Evolutionary conservation across 768 basidiomycete genomes (phyloP).

Genomic region (Panaeolus papilionaceus): DNA sequence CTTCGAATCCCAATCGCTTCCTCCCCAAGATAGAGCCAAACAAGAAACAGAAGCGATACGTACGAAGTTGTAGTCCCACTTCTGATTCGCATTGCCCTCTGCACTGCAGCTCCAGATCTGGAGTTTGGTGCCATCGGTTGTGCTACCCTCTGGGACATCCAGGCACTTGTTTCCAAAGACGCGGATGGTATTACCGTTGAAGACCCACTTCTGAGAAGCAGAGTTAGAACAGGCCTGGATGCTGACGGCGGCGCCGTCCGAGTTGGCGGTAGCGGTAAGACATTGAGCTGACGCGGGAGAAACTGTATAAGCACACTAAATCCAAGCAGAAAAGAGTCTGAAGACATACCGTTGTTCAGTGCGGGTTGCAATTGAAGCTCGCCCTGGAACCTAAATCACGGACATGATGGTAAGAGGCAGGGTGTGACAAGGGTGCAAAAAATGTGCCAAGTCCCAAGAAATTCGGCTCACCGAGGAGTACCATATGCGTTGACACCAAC

Average conservation of each 20-base stretch:
- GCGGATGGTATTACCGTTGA: conserved; percentile 46
- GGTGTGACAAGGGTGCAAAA: too few relatives aligned
- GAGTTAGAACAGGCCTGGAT: conserved; percentile 52
- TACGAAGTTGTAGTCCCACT: conserved; percentile 54
- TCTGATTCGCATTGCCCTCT: conserved; percentile 47
- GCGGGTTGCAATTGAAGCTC: conserved; percentile 51
- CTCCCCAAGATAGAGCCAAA: too few relatives aligned
- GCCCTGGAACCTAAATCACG: conserved; percentile 43
- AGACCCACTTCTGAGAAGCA: conserved; percentile 55
- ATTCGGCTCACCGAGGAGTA: neutral
- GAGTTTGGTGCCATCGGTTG: conserved; percentile 50
- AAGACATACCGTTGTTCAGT: conserved; percentile 44
- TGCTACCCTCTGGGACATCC: conserved; percentile 50
- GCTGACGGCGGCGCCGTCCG: conserved; percentile 53
- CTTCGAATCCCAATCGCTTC: too few relatives aligned
- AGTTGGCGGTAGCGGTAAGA: conserved; percentile 55
- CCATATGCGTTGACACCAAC: neutral
- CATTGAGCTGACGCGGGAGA: conserved; percentile 46
- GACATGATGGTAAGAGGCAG: neutral
- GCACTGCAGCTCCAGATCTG: conserved; percentile 57
- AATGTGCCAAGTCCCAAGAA: neutral
- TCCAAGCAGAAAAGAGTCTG: neutral
- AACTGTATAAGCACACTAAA: neutral
- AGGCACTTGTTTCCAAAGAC: conserved; percentile 56
- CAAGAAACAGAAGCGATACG: conserved; percentile 17